Percentiles rank a stretch among this genome's conserved stretches.
Evolutionary conservation across 2,329 filamentous ascomycete species (phyloP).

Genomic region (Nothopassalora personata): DNA sequence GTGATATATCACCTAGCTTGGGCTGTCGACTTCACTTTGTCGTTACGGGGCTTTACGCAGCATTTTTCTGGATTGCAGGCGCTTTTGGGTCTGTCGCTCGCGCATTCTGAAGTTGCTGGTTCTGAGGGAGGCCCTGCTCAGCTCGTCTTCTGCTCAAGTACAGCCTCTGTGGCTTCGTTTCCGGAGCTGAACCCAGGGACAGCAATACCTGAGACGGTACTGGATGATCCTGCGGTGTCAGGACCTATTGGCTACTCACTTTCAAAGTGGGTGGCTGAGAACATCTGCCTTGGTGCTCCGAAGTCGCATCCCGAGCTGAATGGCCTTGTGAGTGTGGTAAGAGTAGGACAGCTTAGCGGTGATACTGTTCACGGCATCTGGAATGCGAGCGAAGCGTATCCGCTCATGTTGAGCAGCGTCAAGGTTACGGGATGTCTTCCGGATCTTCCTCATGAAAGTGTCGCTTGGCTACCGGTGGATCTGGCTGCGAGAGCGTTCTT

Average conservation of each 20-base stretch:
- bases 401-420: slow-evolving; percentile 43
- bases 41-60: slow-evolving; percentile 50
- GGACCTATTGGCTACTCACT: slow-evolving; percentile 51
- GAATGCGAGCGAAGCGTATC: slow-evolving; percentile 48
- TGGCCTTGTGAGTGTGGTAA: slow-evolving; percentile 41
- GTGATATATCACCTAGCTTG: slow-evolving; percentile 59
- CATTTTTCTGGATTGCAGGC: slow-evolving; percentile 48
- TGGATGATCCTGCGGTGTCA: slow-evolving; percentile 40
- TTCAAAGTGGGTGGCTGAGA: slow-evolving; percentile 56
- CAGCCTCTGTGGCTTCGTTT: slow-evolving; percentile 38
- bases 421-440: slow-evolving; percentile 38
- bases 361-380: slow-evolving; percentile 41
- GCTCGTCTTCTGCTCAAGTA: slow-evolving; percentile 48
- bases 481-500: slow-evolving; percentile 41
- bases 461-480: slow-evolving; percentile 47
- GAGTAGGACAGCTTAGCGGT: slow-evolving; percentile 46
- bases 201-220: slow-evolving; percentile 40
- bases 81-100: slow-evolving; percentile 44
- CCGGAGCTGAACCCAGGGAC: slow-evolving; percentile 33
- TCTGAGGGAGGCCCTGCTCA: slow-evolving; percentile 16
- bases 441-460: slow-evolving; percentile 32
- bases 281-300: slow-evolving; percentile 43
- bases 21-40: slow-evolving; percentile 60
- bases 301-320: slow-evolving; percentile 22
- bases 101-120: slow-evolving; percentile 8